phyloP scores from a whole-genome alignment of 139 green algal genomes.

The Coelastrella sp. region DNA sequence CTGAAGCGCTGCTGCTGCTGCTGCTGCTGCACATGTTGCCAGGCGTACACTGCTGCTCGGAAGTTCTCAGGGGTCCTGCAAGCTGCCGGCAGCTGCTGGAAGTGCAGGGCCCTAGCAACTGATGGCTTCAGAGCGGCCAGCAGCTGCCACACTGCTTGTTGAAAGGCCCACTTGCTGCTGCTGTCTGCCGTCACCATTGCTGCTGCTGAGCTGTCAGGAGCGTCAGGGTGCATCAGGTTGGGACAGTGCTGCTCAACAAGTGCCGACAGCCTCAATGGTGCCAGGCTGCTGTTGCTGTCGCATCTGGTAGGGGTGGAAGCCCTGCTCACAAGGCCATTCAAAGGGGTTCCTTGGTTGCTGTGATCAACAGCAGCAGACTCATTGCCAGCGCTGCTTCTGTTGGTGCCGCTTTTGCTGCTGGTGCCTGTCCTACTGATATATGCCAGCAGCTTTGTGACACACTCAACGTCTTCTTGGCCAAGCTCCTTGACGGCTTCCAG shows the following conservation, averaged over 20 bases:
- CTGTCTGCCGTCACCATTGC: background rate
- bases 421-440: background rate
- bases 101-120: background rate
- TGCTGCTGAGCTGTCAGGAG: background rate
- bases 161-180: background rate
- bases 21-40: background rate
- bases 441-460: background rate
- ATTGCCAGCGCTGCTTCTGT: background rate
- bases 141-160: background rate
- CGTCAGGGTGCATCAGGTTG: background rate
- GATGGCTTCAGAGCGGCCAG: slow-evolving; percentile 1
- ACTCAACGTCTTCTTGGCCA: too few species aligned
- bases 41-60: background rate
- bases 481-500: too few species aligned
- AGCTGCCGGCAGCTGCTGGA: background rate
- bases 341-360: too few species aligned
- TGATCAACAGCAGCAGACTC: background rate
- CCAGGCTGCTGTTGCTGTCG: background rate
- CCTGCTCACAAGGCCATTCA: background rate
- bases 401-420: background rate
- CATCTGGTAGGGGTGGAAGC: background rate
- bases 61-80: background rate
- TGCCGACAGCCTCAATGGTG: background rate
- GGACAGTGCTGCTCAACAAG: background rate
- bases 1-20: slow-evolving; percentile 1